A percentile compares a stretch with the other conserved stretches of the same genome.
These are phyloP conservation scores for Monosporozyma aerobia DNA, from an alignment of 805 yeast genomes.

Conservation along the genomic window DNA sequence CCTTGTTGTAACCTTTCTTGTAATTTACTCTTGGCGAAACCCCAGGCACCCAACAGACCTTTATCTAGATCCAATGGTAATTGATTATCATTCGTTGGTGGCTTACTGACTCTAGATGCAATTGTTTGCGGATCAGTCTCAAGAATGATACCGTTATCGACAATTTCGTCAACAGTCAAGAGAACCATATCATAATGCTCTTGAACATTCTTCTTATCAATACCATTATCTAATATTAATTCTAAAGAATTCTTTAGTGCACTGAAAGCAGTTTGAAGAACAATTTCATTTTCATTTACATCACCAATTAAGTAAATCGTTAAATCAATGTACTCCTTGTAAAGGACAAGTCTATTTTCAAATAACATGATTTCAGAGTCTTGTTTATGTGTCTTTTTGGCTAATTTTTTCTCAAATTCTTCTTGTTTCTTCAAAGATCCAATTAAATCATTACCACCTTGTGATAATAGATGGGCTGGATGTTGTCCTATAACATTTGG, in stretches of 20 bases:
- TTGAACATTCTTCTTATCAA: conserved; percentile 70
- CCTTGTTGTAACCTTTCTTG: conserved; percentile 43
- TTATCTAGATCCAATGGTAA: conserved; percentile 62
- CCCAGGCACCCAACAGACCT: conserved; percentile 75
- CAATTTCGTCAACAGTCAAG: conserved; percentile 81
- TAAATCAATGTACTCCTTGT: conserved; percentile 75
- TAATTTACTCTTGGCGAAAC: conserved; percentile 72
- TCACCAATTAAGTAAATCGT: conserved; percentile 59
- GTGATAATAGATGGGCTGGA: neutral
- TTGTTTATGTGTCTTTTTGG: conserved; percentile 68
- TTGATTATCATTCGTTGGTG: conserved; percentile 63
- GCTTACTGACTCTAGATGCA: conserved; percentile 82
- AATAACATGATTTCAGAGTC: conserved; percentile 72
- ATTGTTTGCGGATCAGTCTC: conserved; percentile 84
- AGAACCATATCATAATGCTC: conserved; percentile 81
- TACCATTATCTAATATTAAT: conserved; percentile 50
- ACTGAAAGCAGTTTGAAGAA: conserved; percentile 63
- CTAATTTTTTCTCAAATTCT: conserved; percentile 65
- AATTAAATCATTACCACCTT: neutral
- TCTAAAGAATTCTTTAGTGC: conserved; percentile 79
- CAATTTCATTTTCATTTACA: conserved; percentile 76
- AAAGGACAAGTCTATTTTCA: conserved; percentile 74
- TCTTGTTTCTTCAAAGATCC: conserved; percentile 48
- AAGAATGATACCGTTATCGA: conserved; percentile 87
- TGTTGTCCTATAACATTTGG: conserved; percentile 1